Evolutionary conservation across 1,139 yeast genomes (phyloP), one percentile per base, ranked within the genome.

Genomic region (Saccharomycopsis hybrid): DNA sequence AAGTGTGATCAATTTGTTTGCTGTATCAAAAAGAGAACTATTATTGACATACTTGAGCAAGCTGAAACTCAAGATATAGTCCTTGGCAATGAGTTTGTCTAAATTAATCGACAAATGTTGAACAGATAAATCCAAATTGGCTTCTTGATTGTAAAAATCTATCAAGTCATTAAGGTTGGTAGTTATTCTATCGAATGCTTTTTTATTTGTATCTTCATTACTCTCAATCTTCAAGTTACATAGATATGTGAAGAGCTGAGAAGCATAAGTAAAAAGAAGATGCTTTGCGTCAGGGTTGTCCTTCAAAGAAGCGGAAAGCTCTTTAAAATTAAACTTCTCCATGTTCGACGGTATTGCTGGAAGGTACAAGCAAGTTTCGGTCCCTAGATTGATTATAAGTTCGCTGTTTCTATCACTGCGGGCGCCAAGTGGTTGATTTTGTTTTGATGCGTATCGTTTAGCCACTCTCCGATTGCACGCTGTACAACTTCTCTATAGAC

Each of bases 1-100:
- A 18, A 44, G 27, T n/a, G 49, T 51, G 28, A 52, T 45, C 8
- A 54, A 28, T 38, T 53, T 50, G 25, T 54, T 54, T 13, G 47
- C 38, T 3, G 51, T 44, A 30, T 53, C 54, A 35, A 52, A 50
- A 27, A 53, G 43, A 24, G 51, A 30, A 33, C 50, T 44, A 30
- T 46, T 52, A 24, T 47, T 49, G 18, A 44, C 11, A 18, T 37
- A 28, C 5, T 41, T 29, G 3, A 47, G 38, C 27, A 50, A 31
- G 11, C 46, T 28, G 37, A 52, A 47, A 4, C 48, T 44, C 36
- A 47, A 45, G 30, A 50, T 35, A 32, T 43, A 50, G 27, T 32
- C 28, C 30, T 50, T 52, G 8, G 46, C 53, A 24, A 52, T 30
- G 7, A 46, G 8, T n/a, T 47, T 47, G n/a, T 39, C 43, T 7